Evolutionary conservation across 2,329 filamentous ascomycete species (phyloP), one percentile per base, ranked within the genome.

Genomic region (Ascochyta viciae-villosae): DNA sequence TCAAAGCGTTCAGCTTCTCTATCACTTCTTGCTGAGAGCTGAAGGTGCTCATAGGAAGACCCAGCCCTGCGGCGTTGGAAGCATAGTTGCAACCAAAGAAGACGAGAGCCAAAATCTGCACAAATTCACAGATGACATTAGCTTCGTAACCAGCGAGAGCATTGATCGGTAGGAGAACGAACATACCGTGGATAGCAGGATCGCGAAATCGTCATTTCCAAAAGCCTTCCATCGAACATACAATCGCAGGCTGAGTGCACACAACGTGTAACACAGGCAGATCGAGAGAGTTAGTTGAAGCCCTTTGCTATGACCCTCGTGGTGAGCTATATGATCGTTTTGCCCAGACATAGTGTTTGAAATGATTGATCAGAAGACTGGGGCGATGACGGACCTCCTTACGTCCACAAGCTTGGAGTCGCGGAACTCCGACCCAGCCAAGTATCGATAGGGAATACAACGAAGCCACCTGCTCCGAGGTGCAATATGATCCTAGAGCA

Each of bases 251-350:
- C n/a, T 31, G 19, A 50, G 42, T 26, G 59, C 45, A 48, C 59
- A 59, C 37, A 59, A 37, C 10, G 56, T 62, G 23, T 60, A 62
- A 34, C 59, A 62, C 19, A 57, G 15, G 42, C 59, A 62, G 3
- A 60, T 41, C 6, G 56, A 34, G n/a, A 61, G 22, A 9, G 52
- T 23, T 6, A 61, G 47, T 24, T 57, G 48, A 6, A 62, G 47
- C 4, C 46, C 44, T 42, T 53, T 50, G 15, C 42, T 52, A 38
- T 57, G 49, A 19, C 56, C 59, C 13, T 48, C 41, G 2, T 23
- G 34, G 10, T 44, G 31, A 24, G 12, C 26, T 16, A 45, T 7
- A 38, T 40, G 22, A 24, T 40, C 40, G 12, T 4, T 35, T 29
- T 33, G 35, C 23, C 48, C 33, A 16, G 43, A 29, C 39, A 47